Evolutionary conservation across 352 stramenopile species (phyloP), one percentile per base, ranked within the genome.

Genomic region (Pythium graminicola): DNA sequence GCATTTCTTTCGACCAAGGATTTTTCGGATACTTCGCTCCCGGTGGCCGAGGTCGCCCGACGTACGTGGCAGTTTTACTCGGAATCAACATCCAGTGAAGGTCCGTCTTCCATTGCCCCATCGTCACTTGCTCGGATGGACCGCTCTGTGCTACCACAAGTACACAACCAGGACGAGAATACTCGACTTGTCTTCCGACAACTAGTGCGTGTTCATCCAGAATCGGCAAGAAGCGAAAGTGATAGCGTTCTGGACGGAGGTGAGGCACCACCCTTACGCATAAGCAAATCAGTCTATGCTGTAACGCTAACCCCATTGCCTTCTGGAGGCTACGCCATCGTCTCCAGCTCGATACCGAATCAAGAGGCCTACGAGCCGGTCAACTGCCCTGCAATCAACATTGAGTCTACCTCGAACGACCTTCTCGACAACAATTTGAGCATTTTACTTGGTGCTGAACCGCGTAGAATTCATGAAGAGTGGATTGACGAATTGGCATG

Each of bases 41-140:
- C 47, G 7, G 19, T 27, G 1, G 10, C 13, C 6, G 42, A 54
- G n/a, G 43, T 50, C 6, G 56, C 49, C 1, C 26, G 16, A 11
- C 43, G 35, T 16, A 65, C 57, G 44, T 55, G 45, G 42, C 20
- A 55, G 19, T 60, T 60, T 29, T 65, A 43, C 44, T 59, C 50
- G 22, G 45, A 53, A 6, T 13, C 28, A 19, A 51, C 35, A 29
- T 28, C 32, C 39, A 22, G 16, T 23, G 35, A 42, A 20, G n/a
- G n/a, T n/a, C n/a, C 41, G 22, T 48, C 41, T 9, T 32, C 14
- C 26, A 19, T 33, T 28, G 45, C 45, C n/a, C 54, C 54, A 24
- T 43, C 38, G 19, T 61, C 54, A 0, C n/a, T 43, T 10, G 6
- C 54, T 5, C 54, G 38, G 1, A 44, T 42, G 11, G 27, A n/a